Percentiles rank a stretch among this genome's conserved stretches.
Evolutionary conservation across 805 yeast species (phyloP).

Genomic region (Saccharomycopsis sp.): DNA sequence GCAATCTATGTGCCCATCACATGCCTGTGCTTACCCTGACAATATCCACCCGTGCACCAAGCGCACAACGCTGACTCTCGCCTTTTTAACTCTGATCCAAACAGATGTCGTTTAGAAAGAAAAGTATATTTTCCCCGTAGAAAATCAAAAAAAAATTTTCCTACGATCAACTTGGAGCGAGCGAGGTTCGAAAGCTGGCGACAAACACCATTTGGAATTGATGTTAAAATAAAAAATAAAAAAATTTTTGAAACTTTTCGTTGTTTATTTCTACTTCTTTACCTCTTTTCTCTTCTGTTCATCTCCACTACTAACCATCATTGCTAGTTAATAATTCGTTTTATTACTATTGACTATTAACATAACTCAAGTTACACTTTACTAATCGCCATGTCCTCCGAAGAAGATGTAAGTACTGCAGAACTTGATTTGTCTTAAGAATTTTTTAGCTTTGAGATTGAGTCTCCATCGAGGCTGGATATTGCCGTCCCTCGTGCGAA

Average conservation of each 20-base stretch:
- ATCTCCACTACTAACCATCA: background rate
- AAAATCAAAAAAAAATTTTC: slow-evolving; percentile 2
- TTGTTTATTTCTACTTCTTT: slow-evolving; percentile 5
- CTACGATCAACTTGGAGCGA: background rate
- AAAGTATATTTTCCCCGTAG: slow-evolving; percentile 3
- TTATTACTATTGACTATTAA: background rate
- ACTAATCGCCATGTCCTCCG: slow-evolving; percentile 25
- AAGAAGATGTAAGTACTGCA: slow-evolving; percentile 22
- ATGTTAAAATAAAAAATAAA: slow-evolving; percentile 1
- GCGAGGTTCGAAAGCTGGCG: background rate
- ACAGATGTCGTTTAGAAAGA: background rate
- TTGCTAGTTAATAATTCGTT: background rate
- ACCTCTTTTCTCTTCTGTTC: slow-evolving; percentile 2
- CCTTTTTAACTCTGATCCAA: background rate
- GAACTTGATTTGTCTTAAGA: background rate
- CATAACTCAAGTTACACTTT: background rate
- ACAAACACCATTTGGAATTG: background rate
- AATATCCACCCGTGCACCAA: background rate
- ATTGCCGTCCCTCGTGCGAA: too few species aligned
- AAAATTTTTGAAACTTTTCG: background rate
- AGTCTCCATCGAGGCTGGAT: background rate
- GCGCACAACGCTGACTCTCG: background rate
- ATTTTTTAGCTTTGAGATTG: background rate
- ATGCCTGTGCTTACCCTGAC: background rate
- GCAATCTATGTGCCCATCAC: background rate